A percentile compares a stretch with the other conserved stretches of the same genome.
Evolutionary conservation across 2,329 filamentous ascomycete species (phyloP).

Genomic region (Knufia petricola): DNA sequence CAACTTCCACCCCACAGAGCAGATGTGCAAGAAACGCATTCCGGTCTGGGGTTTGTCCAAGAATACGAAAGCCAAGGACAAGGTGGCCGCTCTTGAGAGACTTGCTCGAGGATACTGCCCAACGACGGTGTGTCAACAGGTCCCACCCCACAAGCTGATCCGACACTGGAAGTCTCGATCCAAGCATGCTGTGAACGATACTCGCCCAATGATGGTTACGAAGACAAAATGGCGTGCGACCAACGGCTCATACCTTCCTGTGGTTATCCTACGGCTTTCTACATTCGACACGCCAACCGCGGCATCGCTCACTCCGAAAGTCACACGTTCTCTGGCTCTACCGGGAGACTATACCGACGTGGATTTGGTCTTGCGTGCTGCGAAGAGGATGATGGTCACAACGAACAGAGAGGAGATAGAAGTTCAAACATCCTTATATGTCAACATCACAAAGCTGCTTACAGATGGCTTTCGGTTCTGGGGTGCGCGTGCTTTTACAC

Average conservation of each 20-base stretch:
- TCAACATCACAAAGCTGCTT: not conserved
- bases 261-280: not conserved
- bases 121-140: not conserved
- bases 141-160: constrained; percentile 1
- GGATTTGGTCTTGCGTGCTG: constrained; percentile 3
- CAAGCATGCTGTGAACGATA: not conserved
- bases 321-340: not conserved
- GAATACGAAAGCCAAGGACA: constrained; percentile 7
- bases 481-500: not conserved
- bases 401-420: not conserved
- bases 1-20: constrained; percentile 9
- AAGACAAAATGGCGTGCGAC: not conserved
- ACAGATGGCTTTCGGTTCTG: not conserved
- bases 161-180: constrained; percentile 8
- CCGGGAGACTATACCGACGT: not conserved
- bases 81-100: not conserved
- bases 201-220: not conserved
- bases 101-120: not conserved
- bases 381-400: not conserved
- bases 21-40: constrained; percentile 11
- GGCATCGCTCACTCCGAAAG: too few species aligned
- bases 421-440: not conserved
- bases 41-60: not conserved
- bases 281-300: too few species aligned
- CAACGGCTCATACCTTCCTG: not conserved